phyloP scores from a whole-genome alignment of 805 yeast species.

The Candida adriatica region DNA sequence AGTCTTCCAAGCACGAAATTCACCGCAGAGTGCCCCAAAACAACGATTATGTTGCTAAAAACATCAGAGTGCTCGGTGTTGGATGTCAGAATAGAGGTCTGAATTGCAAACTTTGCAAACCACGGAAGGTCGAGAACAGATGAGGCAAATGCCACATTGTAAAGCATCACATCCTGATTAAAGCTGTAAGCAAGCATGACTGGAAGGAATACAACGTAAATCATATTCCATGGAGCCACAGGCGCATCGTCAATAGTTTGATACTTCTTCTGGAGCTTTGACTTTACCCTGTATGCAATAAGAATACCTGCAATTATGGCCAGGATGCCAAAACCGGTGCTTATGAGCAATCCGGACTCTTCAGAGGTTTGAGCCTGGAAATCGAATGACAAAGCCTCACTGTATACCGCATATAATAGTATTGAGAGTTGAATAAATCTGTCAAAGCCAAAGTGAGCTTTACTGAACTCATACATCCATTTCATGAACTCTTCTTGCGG shows the following conservation, averaged over 20 bases:
- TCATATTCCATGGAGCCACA: conserved; percentile 24
- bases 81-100: conserved; percentile 16
- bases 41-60: conserved; percentile 14
- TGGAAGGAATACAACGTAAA: conserved; percentile 29
- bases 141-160: conserved; percentile 27
- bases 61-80: conserved; percentile 18
- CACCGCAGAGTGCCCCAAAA: conserved; percentile 21
- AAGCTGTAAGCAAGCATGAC: conserved; percentile 24
- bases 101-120: conserved; percentile 17
- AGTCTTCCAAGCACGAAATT: conserved; percentile 22
- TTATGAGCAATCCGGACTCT: conserved; percentile 17
- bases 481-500: conserved; percentile 20
- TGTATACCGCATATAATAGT: conserved; percentile 20
- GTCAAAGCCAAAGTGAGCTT: conserved; percentile 17
- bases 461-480: conserved; percentile 14
- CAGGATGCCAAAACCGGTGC: conserved; percentile 18
- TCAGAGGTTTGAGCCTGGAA: conserved; percentile 7
- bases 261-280: not conserved
- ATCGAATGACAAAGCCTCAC: conserved; percentile 15
- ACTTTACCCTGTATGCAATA: conserved; percentile 13
- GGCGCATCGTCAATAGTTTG: conserved; percentile 2
- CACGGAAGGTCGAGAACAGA: conserved; percentile 24
- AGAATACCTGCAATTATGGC: conserved; percentile 20
- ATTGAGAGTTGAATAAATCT: conserved; percentile 22
- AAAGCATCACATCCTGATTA: conserved; percentile 19